A percentile compares a stretch with the other conserved stretches of the same genome.
phyloP scores from a whole-genome alignment of 2,329 filamentous ascomycete species.

The Corynespora cassiicola region DNA sequence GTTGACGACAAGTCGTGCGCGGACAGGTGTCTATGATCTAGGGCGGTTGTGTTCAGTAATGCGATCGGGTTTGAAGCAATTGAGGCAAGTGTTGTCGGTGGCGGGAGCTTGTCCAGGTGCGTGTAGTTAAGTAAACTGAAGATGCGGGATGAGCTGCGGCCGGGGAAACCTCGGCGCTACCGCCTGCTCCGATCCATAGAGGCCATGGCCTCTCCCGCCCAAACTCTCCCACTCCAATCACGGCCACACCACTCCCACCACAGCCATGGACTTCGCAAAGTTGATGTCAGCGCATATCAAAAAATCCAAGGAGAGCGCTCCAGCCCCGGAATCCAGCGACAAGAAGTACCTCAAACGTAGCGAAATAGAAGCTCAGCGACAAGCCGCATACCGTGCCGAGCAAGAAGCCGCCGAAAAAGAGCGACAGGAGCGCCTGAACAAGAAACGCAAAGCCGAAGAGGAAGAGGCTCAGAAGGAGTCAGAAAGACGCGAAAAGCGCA shows the following conservation, averaged over 20 bases:
- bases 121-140: too few species aligned
- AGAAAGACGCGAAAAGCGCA: constrained; percentile 80
- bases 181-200: too few species aligned
- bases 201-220: too few species aligned
- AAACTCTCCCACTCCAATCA: background rate
- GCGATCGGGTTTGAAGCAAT: constrained; percentile 1
- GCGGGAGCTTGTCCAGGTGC: constrained; percentile 21
- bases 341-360: constrained; percentile 83
- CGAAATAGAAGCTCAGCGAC: constrained; percentile 83
- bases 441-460: constrained; percentile 90
- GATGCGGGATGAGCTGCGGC: too few species aligned
- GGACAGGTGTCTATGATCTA: too few species aligned
- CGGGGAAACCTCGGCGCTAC: background rate
- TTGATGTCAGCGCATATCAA: constrained; percentile 93
- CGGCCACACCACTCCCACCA: constrained; percentile 33
- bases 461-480: constrained; percentile 75
- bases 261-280: constrained; percentile 95
- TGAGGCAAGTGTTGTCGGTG: constrained; percentile 1
- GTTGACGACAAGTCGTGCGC: too few species aligned
- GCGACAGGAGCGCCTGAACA: constrained; percentile 70
- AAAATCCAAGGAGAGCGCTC: constrained; percentile 69
- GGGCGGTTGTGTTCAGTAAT: too few species aligned
- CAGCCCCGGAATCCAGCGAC: constrained; percentile 37
- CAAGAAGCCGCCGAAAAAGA: constrained; percentile 77
- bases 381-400: constrained; percentile 80